These are phyloP conservation scores for Coniochaeta ligniaria DNA, from an alignment of 2,329 filamentous ascomycete genomes.

Conservation along the genomic window DNA sequence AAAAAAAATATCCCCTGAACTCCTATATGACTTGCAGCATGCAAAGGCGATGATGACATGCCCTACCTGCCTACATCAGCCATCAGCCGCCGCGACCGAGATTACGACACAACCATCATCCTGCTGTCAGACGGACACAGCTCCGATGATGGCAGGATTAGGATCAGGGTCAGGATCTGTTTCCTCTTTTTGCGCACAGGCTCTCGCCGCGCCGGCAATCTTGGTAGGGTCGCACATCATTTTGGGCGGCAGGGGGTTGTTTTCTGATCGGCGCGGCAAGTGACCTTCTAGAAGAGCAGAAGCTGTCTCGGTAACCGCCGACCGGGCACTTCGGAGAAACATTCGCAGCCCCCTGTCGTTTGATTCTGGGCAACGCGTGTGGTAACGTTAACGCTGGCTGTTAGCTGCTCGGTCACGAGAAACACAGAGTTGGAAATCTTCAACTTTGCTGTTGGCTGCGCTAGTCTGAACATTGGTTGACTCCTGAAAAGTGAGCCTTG, in stretches of 20 bases:
- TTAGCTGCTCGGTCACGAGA: not conserved
- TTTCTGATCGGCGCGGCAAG: not conserved
- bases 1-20: not conserved
- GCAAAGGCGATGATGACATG: not conserved
- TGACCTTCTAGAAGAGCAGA: not conserved
- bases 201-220: not conserved
- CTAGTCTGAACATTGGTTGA: not conserved
- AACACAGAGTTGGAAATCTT: not conserved
- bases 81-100: not conserved
- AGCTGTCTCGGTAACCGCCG: not conserved
- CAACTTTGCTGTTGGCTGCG: not conserved
- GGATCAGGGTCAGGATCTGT: not conserved
- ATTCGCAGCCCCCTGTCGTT: not conserved
- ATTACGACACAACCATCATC: not conserved
- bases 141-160: not conserved
- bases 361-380: not conserved
- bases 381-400: not conserved
- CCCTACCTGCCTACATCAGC: not conserved
- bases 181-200: not conserved
- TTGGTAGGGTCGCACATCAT: not conserved
- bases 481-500: not conserved
- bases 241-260: not conserved
- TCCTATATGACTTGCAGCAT: not conserved
- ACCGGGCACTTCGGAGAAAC: not conserved
- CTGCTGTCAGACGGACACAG: not conserved